phyloP scores from a whole-genome alignment of 306 rosid species.

The Pterocarpus santalinus region DNA sequence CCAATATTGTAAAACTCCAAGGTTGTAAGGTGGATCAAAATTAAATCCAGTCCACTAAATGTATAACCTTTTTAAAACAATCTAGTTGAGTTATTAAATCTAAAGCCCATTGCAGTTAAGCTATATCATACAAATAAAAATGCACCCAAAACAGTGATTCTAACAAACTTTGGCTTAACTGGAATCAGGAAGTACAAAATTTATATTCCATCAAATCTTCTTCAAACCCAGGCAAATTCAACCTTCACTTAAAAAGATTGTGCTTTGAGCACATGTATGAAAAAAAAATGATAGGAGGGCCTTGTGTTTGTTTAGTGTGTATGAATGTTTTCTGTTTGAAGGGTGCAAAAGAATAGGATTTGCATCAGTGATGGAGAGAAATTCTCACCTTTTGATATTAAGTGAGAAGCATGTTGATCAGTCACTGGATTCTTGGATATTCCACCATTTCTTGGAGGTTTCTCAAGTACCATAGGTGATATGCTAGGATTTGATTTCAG shows the following conservation, averaged over 20 bases:
- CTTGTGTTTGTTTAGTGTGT: background rate
- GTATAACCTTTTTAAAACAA: background rate
- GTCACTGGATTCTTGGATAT: slow-evolving; percentile 32
- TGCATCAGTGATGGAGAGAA: background rate
- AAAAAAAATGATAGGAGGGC: background rate
- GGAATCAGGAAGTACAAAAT: slow-evolving; percentile 17
- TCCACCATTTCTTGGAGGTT: slow-evolving; percentile 41
- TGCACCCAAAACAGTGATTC: background rate
- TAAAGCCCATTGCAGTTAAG: background rate
- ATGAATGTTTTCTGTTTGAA: background rate
- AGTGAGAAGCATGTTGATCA: slow-evolving; percentile 46
- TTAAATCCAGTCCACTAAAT: background rate
- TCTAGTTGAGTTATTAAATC: background rate
- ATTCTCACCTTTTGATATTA: slow-evolving; percentile 54
- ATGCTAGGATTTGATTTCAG: slow-evolving; percentile 36
- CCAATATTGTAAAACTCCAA: background rate
- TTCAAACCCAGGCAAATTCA: slow-evolving; percentile 7
- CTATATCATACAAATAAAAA: background rate
- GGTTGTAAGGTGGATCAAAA: background rate
- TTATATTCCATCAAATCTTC: slow-evolving; percentile 18
- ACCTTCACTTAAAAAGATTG: background rate
- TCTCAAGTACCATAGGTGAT: slow-evolving; percentile 30
- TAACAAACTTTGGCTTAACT: background rate
- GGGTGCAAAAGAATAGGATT: background rate
- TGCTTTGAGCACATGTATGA: background rate